phyloP scores from a whole-genome alignment of 163 green algal species.

The Volvox carteri region DNA sequence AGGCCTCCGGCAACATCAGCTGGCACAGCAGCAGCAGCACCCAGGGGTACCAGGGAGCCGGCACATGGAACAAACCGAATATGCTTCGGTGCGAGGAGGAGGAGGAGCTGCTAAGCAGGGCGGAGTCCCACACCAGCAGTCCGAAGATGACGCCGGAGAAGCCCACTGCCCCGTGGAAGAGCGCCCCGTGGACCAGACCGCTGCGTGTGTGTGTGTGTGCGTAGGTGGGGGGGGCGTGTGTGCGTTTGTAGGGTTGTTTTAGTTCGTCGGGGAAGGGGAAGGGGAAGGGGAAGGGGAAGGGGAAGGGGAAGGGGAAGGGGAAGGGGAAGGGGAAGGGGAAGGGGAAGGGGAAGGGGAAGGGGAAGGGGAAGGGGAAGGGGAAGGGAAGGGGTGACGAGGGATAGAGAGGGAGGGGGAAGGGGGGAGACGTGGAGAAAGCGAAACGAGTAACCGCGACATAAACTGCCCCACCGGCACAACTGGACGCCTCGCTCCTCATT shows the following conservation, averaged over 20 bases:
- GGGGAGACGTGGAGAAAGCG: no score
- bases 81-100: conserved; percentile 67
- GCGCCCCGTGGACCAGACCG: not conserved
- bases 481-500: no score
- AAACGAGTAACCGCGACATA: no score
- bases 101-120: conserved; percentile 4
- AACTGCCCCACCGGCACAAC: no score
- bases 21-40: conserved; percentile 84
- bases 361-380: no score
- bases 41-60: conserved; percentile 74
- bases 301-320: not conserved
- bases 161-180: conserved; percentile 76
- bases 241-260: no score
- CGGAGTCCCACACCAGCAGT: conserved; percentile 80
- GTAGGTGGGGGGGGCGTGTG: no score
- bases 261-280: not conserved
- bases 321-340: no score
- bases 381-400: not conserved
- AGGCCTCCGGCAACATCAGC: conserved; percentile 79
- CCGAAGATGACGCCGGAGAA: conserved; percentile 87
- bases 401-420: not conserved
- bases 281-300: no score
- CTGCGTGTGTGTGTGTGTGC: no score
- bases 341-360: no score
- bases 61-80: conserved; percentile 77